Conservation (phyloP, 1,284 basidiomycete species). For the Cutaneotrichosporon sp. region DNA sequence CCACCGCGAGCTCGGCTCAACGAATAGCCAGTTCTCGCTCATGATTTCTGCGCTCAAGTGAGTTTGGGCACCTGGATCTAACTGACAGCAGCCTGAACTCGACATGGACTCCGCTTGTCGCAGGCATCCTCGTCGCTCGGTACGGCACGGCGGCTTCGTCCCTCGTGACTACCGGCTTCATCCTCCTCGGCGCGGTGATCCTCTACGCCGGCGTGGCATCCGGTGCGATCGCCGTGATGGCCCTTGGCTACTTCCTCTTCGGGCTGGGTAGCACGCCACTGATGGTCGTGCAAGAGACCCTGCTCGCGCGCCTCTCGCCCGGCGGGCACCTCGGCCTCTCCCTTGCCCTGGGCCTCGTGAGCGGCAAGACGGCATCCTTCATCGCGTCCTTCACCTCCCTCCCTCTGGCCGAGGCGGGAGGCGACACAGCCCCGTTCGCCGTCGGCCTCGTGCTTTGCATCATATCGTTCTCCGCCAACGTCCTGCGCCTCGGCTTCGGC, state of each 20-base stretch:
- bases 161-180: slow-evolving; percentile 68
- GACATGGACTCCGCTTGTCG: slow-evolving; percentile 76
- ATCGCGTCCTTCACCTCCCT: slow-evolving; percentile 66
- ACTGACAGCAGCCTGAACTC: slow-evolving; percentile 62
- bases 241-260: slow-evolving; percentile 61
- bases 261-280: slow-evolving; percentile 76
- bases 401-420: slow-evolving; percentile 55
- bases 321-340: slow-evolving; percentile 73
- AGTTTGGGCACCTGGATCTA: slow-evolving; percentile 1
- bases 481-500: slow-evolving; percentile 66
- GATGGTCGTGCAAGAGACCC: slow-evolving; percentile 57
- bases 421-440: slow-evolving; percentile 70
- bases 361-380: slow-evolving; percentile 74
- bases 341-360: slow-evolving; percentile 74
- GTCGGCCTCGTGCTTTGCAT: slow-evolving; percentile 65
- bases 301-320: slow-evolving; percentile 68
- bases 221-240: slow-evolving; percentile 29
- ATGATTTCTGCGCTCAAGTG: slow-evolving; percentile 66
- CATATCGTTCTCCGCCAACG: slow-evolving; percentile 67
- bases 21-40: slow-evolving; percentile 73
- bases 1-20: slow-evolving; percentile 69
- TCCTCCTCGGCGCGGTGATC: slow-evolving; percentile 62
- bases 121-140: slow-evolving; percentile 65
- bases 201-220: slow-evolving; percentile 29
- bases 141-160: slow-evolving; percentile 58